Percentiles rank a stretch among this genome's conserved stretches.
Evolutionary conservation across 2,329 filamentous ascomycete genomes (phyloP).

Genomic region (Nemania abortiva): DNA sequence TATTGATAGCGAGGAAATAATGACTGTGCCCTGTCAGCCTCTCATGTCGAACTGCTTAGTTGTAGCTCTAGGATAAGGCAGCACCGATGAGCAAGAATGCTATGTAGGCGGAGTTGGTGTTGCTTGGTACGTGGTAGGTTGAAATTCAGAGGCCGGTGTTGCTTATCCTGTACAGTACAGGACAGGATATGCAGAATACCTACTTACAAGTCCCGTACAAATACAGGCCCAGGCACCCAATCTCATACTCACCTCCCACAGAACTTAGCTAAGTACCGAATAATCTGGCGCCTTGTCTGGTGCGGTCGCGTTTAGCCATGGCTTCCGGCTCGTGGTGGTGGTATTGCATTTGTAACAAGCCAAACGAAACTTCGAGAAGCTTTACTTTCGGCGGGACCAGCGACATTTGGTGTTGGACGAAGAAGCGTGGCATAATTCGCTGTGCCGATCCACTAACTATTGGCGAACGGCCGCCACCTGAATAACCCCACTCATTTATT

Average conservation of each 20-base stretch:
- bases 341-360: conserved; percentile 22
- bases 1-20: neutral
- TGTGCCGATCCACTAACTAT: neutral
- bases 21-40: neutral
- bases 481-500: neutral
- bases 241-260: no score
- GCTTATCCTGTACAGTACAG: no score
- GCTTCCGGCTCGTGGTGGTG: neutral
- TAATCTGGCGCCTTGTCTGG: no score
- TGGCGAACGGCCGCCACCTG: neutral
- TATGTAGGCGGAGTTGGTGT: no score
- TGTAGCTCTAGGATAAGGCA: neutral
- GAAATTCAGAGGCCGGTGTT: no score
- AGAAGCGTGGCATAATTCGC: neutral
- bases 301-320: neutral
- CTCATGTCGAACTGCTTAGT: neutral
- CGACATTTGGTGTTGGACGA: neutral
- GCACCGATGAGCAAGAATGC: no score
- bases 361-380: conserved; percentile 36
- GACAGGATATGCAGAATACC: no score
- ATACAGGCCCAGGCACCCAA: no score
- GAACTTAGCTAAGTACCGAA: no score
- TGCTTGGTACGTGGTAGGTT: no score
- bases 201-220: no score
- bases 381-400: neutral